Percentiles rank a stretch among this genome's conserved stretches.
Evolutionary conservation across 805 yeast species (phyloP).

Genomic region (Priceomyces medius): DNA sequence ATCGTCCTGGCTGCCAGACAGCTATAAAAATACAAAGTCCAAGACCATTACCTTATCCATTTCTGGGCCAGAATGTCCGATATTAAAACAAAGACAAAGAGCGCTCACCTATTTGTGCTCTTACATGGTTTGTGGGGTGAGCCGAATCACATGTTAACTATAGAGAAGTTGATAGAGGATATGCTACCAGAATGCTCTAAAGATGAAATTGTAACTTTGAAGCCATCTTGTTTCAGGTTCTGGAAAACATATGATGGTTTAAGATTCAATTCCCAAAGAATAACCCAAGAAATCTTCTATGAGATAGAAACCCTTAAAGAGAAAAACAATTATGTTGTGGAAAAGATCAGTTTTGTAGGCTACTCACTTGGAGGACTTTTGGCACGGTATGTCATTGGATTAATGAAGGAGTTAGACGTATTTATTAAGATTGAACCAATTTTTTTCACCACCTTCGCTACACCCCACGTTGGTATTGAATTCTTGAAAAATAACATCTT

Average conservation of each 20-base stretch:
- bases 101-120: slow-evolving; percentile 38
- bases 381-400: slow-evolving; percentile 76
- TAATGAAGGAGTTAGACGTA: slow-evolving; percentile 31
- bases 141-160: slow-evolving; percentile 39
- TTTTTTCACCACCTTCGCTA: slow-evolving; percentile 42
- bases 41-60: too few relatives aligned
- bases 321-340: slow-evolving; percentile 38
- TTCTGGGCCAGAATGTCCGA: too few relatives aligned
- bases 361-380: slow-evolving; percentile 90
- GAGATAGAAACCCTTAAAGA: slow-evolving; percentile 39
- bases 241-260: slow-evolving; percentile 47
- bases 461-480: slow-evolving; percentile 45
- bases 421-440: slow-evolving; percentile 37
- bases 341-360: slow-evolving; percentile 76
- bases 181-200: slow-evolving; percentile 20
- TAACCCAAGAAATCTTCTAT: slow-evolving; percentile 36
- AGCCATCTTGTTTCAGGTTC: slow-evolving; percentile 41
- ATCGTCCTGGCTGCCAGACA: too few relatives aligned
- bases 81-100: slow-evolving; percentile 2
- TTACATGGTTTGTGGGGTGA: slow-evolving; percentile 47
- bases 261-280: slow-evolving; percentile 32
- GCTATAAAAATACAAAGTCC: too few relatives aligned
- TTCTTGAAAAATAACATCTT: slow-evolving; percentile 33
- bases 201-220: slow-evolving; percentile 32
- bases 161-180: slow-evolving; percentile 31